Conservation (phyloP, 2,329 filamentous ascomycete genomes). For the Blumeria hordei region DNA sequence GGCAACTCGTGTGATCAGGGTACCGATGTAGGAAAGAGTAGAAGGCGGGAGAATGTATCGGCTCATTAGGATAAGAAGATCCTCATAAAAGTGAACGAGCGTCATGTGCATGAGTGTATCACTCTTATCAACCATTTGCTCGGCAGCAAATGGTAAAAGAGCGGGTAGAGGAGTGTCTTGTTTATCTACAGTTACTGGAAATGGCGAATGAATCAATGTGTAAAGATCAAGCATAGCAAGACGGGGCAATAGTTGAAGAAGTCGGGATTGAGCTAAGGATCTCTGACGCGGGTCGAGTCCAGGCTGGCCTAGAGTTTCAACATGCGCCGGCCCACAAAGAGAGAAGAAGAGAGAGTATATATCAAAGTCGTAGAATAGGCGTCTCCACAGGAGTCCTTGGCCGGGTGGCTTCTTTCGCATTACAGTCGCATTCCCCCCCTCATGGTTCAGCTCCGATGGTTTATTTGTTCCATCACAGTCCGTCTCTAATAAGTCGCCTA, state of each 20-base stretch:
- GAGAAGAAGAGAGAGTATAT: conserved; percentile 23
- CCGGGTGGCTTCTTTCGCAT: conserved; percentile 20
- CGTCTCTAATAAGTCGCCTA: conserved; percentile 29
- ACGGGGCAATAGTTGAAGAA: conserved; percentile 14
- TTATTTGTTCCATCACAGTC: conserved; percentile 23
- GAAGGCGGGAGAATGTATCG: conserved; percentile 8
- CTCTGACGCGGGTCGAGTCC: conserved; percentile 14
- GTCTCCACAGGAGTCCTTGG: conserved; percentile 27
- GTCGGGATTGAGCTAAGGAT: conserved; percentile 14
- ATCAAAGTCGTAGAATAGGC: conserved; percentile 23
- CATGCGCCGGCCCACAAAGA: conserved; percentile 14
- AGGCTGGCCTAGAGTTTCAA: conserved; percentile 4
- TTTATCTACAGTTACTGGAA: conserved; percentile 11
- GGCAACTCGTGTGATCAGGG: conserved; percentile 10
- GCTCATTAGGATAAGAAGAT: conserved; percentile 14
- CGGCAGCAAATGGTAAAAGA: conserved; percentile 13
- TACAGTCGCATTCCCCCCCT: conserved; percentile 17
- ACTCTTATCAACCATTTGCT: conserved; percentile 14
- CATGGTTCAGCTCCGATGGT: conserved; percentile 7
- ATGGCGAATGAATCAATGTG: conserved; percentile 9
- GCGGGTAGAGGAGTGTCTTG: conserved; percentile 9
- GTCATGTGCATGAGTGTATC: conserved; percentile 16
- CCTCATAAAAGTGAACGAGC: conserved; percentile 14
- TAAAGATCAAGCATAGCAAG: conserved; percentile 12
- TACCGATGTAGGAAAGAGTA: conserved; percentile 11